Base-by-base conservation (phyloP, 495 filamentous ascomycete species). In the Glonium stellatum region DNA sequence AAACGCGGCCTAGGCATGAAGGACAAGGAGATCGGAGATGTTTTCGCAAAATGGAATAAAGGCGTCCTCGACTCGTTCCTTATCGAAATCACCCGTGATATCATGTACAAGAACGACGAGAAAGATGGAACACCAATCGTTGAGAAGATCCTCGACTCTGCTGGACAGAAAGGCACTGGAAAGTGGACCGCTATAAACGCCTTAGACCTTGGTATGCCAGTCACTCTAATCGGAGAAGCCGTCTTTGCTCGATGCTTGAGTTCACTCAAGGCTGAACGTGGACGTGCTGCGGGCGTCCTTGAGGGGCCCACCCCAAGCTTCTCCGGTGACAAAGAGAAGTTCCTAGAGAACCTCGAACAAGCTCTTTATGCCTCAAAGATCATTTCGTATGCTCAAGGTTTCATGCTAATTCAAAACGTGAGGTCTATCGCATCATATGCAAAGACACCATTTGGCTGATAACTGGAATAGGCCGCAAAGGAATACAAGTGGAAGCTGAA, bases 151-250 rank as follows among this genome's bases (percentile, higher is more conserved):
- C 83, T 98, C 50, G 93, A 98, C 81, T 88, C 93, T 74, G 93
- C 93, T 68, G 93, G 93, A 66, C 93, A 98, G 82, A 98, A 98
- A 82, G 93, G 93, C 78, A 98, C 93, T 67, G 93, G 93, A 76
- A 98, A 98, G 80, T 98, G 93, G 93, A 98, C 93, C 60, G 95
- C 95, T 63, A 92, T 98, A 78, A 98, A 98, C 74, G 92, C 93
- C 59, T 84, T 98, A 57, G 93, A 98, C 75, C 86, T 98, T 53
- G 93, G 93, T 66, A 97, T 97, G 92, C 93, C 93, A 68, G 93
- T 98, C 66, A 97, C 93, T 58, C 79, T 98, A 65, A 98, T 98
- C 62, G 93, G 93, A 59, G 93, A 98, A 80, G 86, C 93, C 65
- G 93, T 98, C 64, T 92, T 97, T 72, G 84, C 92, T 61, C 87